Evolutionary conservation across 2,329 filamentous ascomycete genomes (phyloP), one percentile per base, ranked within the genome.

Genomic region (Penicillium sp.): DNA sequence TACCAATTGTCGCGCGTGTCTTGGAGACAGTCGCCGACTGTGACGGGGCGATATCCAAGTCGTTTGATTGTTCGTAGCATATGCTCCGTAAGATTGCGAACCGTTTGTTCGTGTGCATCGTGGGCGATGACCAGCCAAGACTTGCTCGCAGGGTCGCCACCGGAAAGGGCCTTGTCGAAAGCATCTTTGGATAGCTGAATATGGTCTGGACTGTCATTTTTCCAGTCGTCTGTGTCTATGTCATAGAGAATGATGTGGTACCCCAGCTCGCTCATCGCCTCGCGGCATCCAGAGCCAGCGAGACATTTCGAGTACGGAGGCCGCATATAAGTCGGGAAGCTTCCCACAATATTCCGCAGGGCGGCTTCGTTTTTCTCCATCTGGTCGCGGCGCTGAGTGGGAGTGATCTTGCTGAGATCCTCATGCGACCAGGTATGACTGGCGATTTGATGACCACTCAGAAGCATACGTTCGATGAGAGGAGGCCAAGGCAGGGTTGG

Each of bases 361-460:
- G 76, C 79, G 26, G 71, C 73, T 61, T 82, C 79, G 23, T 77
- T 74, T 58, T 75, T 75, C 28, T 71, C 60, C 61, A 81, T 73
- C 56, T 81, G 72, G 3, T 68, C 63, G 16, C 57, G 68, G 29
- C 76, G 72, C 45, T 72, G 69, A 1, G 57, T 54, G 3, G 65
- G 60, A 2, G 67, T 67, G 10, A 80, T 63, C 34, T 68, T 69
- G 53, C 70, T 72, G 24, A 81, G 64, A 58, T 79, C 71, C 38
- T 76, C 69, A 59, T 81, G 79, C 16, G 73, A 73, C 78, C 78
- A 81, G n/a, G 76, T 79, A 58, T 80, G 78, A 44, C 78, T 80
- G 26, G 71, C 78, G 54, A 81, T 66, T 58, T 80, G 78, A 58
- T 81, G 78, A n/a, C 77, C 76, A 38, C 71, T 74, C 10, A 57